A percentile compares a stretch with the other conserved stretches of the same genome.
These are phyloP conservation scores for Zalerion maritima DNA, from an alignment of 495 filamentous ascomycete genomes.

Conservation along the genomic window DNA sequence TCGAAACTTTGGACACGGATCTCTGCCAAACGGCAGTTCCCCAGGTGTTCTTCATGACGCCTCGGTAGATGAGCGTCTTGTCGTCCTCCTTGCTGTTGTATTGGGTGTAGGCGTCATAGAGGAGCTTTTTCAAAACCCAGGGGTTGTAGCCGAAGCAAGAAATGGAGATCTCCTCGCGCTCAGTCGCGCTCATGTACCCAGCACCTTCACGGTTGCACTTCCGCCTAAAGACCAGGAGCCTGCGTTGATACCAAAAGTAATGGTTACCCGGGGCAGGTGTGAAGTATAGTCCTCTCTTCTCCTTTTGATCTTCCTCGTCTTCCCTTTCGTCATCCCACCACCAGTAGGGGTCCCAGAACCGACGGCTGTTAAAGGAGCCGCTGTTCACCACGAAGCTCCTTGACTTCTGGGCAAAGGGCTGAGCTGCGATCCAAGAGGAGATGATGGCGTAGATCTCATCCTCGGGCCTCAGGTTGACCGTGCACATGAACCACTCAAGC, in stretches of 20 bases:
- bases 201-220: conserved; percentile 16
- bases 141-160: conserved; percentile 55
- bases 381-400: conserved; percentile 49
- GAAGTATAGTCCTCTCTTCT: conserved; percentile 46
- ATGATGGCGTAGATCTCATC: conserved; percentile 57
- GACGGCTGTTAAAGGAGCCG: conserved; percentile 34
- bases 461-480: conserved; percentile 48
- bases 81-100: conserved; percentile 45
- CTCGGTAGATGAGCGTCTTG: conserved; percentile 53
- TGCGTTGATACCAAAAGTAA: conserved; percentile 48
- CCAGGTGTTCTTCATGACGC: conserved; percentile 20
- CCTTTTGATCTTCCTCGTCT: conserved; percentile 31
- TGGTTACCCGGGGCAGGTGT: conserved; percentile 51
- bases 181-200: conserved; percentile 16
- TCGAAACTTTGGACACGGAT: conserved; percentile 44
- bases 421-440: conserved; percentile 44
- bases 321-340: conserved; percentile 30
- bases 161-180: conserved; percentile 46
- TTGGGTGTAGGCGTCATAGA: conserved; percentile 44
- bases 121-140: conserved; percentile 46
- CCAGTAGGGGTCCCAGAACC: conserved; percentile 34
- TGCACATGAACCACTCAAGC: conserved; percentile 40
- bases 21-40: conserved; percentile 32
- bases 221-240: conserved; percentile 41
- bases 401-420: conserved; percentile 39